Conservation (phyloP, 345 rosid genomes). For the Trapa bicornis region DNA sequence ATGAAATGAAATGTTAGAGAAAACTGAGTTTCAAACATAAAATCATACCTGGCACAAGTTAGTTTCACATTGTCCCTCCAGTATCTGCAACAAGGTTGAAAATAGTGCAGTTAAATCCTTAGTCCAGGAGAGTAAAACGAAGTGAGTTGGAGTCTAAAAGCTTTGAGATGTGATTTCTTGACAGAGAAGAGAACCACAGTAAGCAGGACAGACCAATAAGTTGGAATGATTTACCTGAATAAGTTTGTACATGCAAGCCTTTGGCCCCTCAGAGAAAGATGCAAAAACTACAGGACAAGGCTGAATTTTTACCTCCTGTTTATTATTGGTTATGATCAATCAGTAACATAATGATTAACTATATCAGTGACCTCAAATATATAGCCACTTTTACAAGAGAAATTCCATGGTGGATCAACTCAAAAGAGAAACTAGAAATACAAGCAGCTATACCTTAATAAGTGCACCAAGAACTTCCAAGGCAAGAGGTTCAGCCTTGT, state of each 20-base stretch:
- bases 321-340: slow-evolving; percentile 6
- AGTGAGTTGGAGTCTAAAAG: neutral
- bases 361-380: no score
- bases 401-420: neutral
- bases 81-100: slow-evolving; percentile 37
- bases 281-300: slow-evolving; percentile 71
- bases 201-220: neutral
- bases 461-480: slow-evolving; percentile 46
- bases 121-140: neutral
- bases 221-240: slow-evolving; percentile 49
- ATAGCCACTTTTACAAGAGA: neutral
- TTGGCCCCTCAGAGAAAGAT: slow-evolving; percentile 86
- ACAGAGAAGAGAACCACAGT: neutral
- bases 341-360: neutral
- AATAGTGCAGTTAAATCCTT: neutral
- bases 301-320: slow-evolving; percentile 63
- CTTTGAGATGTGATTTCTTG: neutral
- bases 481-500: slow-evolving; percentile 61
- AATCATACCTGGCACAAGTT: slow-evolving; percentile 36
- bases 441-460: slow-evolving; percentile 12
- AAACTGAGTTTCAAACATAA: neutral
- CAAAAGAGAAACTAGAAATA: neutral
- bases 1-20: neutral
- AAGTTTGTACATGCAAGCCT: slow-evolving; percentile 83
- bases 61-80: slow-evolving; percentile 46